Evolutionary conservation across 768 basidiomycete species (phyloP).

Genomic region (Nevesoporus exiguus): DNA sequence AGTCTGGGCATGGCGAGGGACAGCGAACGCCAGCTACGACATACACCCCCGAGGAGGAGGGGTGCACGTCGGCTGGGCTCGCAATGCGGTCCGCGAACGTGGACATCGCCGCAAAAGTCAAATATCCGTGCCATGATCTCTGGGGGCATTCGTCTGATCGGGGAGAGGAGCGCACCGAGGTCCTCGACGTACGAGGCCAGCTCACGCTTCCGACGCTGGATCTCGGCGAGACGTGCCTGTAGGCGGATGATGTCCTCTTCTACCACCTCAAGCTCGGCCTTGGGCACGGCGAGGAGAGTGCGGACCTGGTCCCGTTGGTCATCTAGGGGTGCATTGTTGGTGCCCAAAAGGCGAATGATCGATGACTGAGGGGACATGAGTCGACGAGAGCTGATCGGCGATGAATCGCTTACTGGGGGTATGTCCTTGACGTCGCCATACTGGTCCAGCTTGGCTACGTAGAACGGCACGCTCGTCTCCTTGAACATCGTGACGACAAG

Average conservation of each 20-base stretch:
- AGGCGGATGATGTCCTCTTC: conserved; percentile 26
- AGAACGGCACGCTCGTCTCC: conserved; percentile 27
- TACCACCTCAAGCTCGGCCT: conserved; percentile 24
- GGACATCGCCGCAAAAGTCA: conserved; percentile 30
- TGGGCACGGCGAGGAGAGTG: conserved; percentile 23
- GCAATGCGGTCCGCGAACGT: conserved; percentile 27
- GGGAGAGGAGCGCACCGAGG: conserved; percentile 32
- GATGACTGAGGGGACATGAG: conserved; percentile 24
- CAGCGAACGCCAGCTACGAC: conserved; percentile 28
- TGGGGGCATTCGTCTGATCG: conserved; percentile 32
- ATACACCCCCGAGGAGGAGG: conserved; percentile 28
- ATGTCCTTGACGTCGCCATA: conserved; percentile 31
- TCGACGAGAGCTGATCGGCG: not conserved
- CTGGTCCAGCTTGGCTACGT: conserved; percentile 23
- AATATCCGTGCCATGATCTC: conserved; percentile 33
- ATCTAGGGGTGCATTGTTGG: conserved; percentile 26
- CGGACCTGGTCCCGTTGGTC: conserved; percentile 29
- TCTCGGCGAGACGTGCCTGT: conserved; percentile 29
- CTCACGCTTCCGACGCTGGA: conserved; percentile 28
- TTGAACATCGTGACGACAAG: conserved; percentile 10
- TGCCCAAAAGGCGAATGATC: conserved; percentile 29
- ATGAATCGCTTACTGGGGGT: conserved; percentile 20
- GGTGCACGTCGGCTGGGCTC: conserved; percentile 30
- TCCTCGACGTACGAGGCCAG: conserved; percentile 30
- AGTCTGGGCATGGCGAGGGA: conserved; percentile 29